Evolutionary conservation across 352 stramenopile species (phyloP).

Genomic region (Stephanocyclus meneghinianus): DNA sequence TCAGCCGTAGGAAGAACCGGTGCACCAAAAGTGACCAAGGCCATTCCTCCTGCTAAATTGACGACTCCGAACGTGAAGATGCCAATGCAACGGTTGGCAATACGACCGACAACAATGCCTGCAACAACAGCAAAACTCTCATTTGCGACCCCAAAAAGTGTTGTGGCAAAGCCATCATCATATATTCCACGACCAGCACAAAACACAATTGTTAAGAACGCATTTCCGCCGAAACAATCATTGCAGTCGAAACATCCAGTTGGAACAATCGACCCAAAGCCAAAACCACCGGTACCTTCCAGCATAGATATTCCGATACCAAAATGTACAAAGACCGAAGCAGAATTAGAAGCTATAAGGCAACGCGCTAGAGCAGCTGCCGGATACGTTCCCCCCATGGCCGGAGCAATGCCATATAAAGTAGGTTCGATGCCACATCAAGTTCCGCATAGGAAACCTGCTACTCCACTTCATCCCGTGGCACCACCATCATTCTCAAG

Average conservation of each 20-base stretch:
- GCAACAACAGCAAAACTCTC: background rate
- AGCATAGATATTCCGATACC: conserved; percentile 55
- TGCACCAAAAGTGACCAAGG: too few relatives aligned
- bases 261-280: conserved; percentile 1
- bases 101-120: background rate
- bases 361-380: conserved; percentile 67
- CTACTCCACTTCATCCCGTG: conserved; percentile 4
- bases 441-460: background rate
- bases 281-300: conserved; percentile 26
- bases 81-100: background rate
- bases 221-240: conserved; percentile 4
- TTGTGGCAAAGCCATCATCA: background rate
- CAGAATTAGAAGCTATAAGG: conserved; percentile 66
- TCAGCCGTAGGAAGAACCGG: background rate
- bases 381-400: conserved; percentile 63
- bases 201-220: background rate
- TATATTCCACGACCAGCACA: background rate
- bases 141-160: background rate
- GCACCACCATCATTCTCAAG: conserved; percentile 14
- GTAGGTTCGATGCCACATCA: conserved; percentile 9
- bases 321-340: conserved; percentile 64
- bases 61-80: too few relatives aligned
- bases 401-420: conserved; percentile 15
- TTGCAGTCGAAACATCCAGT: background rate
- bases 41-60: too few relatives aligned